Base-by-base conservation (phyloP, 202 grass and related monocot genomes). In the Setaria viridis region DNA sequence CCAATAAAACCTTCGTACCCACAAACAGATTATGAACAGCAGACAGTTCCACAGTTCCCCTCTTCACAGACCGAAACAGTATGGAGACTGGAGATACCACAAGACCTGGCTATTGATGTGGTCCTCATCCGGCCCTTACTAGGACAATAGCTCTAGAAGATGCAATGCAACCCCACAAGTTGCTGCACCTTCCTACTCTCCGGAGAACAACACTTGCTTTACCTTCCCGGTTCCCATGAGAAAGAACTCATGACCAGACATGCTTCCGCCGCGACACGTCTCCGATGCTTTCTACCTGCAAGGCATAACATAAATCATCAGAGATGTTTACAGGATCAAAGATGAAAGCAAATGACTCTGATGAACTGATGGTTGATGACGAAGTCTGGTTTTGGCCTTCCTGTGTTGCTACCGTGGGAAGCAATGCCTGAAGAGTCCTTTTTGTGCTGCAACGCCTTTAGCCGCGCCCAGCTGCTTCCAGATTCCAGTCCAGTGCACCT, bases 401-500 rank as follows among this genome's bases (percentile, higher is more conserved):
- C 39, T n/a, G 67, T 76, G 62, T 77, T 62, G 87, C 76, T 69
- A 89, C 58, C 42, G 5, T 17, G 53, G 54, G 13, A 50, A 4
- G 17, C 50, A 69, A 90, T 76, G 84, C 80, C 21, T 35, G 20
- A 77, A 35, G 30, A 11, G n/a, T 41, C 17, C 10, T 74, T 74
- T 72, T 48, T 20, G 12, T 67, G n/a, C 32, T 43, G 59, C 19
- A 33, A 72, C 2, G 20, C 55, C 55, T 86, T 82, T 41, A 58
- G 57, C 67, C 72, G 33, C 84, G 67, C 79, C 74, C 49, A 60
- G 84, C 58, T 75, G 45, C 63, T 77, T 47, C 77, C 55, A 54
- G 33, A 68, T 60, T 39, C 17, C 64, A 70, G 6, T 47, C 2
- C 11, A 43, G 56, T 45, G 64, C 46, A 72, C 34, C 76, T 47